Base-by-base conservation (phyloP, 371 early-diverging fungal genomes). In the Syncephalastrum sp. region DNA sequence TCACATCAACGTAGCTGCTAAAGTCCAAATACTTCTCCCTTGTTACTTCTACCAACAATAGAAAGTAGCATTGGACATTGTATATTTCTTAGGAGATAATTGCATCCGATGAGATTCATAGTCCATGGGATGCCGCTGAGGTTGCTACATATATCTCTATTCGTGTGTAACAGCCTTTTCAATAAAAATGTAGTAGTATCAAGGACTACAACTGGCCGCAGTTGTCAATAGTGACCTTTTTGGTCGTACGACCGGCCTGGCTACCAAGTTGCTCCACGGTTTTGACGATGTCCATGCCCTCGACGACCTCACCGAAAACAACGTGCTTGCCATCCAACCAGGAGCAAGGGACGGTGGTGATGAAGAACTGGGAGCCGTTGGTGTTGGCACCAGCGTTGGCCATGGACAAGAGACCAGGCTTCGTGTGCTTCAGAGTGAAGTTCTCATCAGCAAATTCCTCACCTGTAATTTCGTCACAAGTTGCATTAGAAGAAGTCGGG, bases 311-410 rank as follows among this genome's bases (percentile, higher is more conserved):
- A 54, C 99, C 99, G 75, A 99, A 99, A 42, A 99, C 99, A 59
- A 96, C 96, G 87, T 99, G 99, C 85, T 95, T 96, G 65, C 94
- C 94, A 80, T 99, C 97, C 65, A 99, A 89, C 98, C 98, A 97
- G 25, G 85, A 54, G 46, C 89, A 84, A 72, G 72, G 67, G 59
- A 77, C 87, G 15, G 93, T 91, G 77, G 93, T 92, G 77, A 97
- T 93, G 84, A 98, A 99, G 90, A 99, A 99, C 82, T 99, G 99
- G 63, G 94, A 94, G 59, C 99, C 99, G 85, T 99, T 99, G 81
- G 99, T 90, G 79, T 85, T 79, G 53, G 83, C 84, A 49, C 99
- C 99, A 66, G 93, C 84, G 75, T 99, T 99, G 61, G 99, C 98
- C 98, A 98, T 99, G 63, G 91, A 90, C 47, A 97, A 68, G 50